phyloP scores from a whole-genome alignment of 2,329 filamentous ascomycete genomes.

The Falciphora oryzae region DNA sequence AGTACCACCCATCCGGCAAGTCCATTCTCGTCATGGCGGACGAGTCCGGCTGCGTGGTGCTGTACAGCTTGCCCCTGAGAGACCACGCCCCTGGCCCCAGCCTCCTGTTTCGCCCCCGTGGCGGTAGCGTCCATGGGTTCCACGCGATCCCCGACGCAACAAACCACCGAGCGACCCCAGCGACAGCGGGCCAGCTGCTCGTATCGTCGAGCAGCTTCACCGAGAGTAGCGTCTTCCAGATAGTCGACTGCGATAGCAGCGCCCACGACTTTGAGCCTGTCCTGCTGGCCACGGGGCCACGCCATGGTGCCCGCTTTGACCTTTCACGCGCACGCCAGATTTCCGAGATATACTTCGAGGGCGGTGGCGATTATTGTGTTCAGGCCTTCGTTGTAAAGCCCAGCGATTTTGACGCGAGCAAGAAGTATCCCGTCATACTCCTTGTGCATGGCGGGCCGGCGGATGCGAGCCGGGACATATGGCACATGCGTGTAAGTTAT shows the following conservation, averaged over 20 bases:
- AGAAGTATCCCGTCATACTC: constrained; percentile 32
- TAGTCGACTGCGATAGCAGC: constrained; percentile 22
- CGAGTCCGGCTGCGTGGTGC: constrained; percentile 26
- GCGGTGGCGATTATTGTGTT: constrained; percentile 26
- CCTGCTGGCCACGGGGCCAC: constrained; percentile 26
- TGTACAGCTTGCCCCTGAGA: constrained; percentile 28
- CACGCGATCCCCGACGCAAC: constrained; percentile 12
- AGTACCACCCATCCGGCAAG: constrained; percentile 28
- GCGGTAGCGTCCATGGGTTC: constrained; percentile 20
- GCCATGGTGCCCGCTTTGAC: constrained; percentile 26
- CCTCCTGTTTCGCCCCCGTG: constrained; percentile 20
- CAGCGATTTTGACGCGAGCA: constrained; percentile 28
- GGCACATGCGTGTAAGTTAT: constrained; percentile 14
- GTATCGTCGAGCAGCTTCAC: constrained; percentile 32
- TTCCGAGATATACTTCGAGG: constrained; percentile 35
- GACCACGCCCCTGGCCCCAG: constrained; percentile 21
- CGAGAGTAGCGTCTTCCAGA: constrained; percentile 32
- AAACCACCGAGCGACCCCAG: background rate
- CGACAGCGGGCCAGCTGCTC: constrained; percentile 21
- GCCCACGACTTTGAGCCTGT: constrained; percentile 15
- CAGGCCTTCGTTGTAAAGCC: constrained; percentile 36
- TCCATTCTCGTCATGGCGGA: constrained; percentile 28
- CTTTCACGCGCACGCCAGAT: constrained; percentile 28
- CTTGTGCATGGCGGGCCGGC: constrained; percentile 36
- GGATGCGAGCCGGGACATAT: constrained; percentile 43